phyloP scores from a whole-genome alignment of 1,139 yeast genomes.

The Pichia cactophila region DNA sequence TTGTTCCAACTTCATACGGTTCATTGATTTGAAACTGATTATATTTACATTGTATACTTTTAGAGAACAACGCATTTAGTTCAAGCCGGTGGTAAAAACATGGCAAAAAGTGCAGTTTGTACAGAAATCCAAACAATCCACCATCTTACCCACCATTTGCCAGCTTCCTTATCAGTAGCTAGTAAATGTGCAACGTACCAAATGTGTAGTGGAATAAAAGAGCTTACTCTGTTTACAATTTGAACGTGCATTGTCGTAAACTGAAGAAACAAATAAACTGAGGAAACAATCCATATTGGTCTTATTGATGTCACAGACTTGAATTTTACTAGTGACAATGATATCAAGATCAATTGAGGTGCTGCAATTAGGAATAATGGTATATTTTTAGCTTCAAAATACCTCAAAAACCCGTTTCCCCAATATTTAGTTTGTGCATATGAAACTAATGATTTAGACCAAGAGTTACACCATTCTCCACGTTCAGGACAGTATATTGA shows the following conservation, averaged over 20 bases:
- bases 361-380: conserved; percentile 78
- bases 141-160: conserved; percentile 34
- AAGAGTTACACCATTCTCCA: conserved; percentile 65
- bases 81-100: conserved; percentile 66
- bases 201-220: conserved; percentile 66
- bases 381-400: conserved; percentile 74
- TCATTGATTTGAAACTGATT: background rate
- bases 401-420: conserved; percentile 72
- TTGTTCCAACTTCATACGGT: conserved; percentile 79
- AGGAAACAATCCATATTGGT: conserved; percentile 29
- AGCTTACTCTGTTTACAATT: conserved; percentile 68
- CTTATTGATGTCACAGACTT: conserved; percentile 4
- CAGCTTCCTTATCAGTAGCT: conserved; percentile 8
- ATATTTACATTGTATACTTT: background rate
- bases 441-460: conserved; percentile 49
- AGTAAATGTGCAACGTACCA: conserved; percentile 50
- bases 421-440: conserved; percentile 79
- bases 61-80: background rate
- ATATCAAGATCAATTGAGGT: conserved; percentile 50
- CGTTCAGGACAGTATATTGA: conserved; percentile 57
- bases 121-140: conserved; percentile 47
- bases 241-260: conserved; percentile 61
- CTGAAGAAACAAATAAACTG: conserved; percentile 42
- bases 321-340: conserved; percentile 19
- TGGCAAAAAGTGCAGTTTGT: conserved; percentile 56